Evolutionary conservation across 768 basidiomycete species (phyloP).

Genomic region (Suillus subaureus): DNA sequence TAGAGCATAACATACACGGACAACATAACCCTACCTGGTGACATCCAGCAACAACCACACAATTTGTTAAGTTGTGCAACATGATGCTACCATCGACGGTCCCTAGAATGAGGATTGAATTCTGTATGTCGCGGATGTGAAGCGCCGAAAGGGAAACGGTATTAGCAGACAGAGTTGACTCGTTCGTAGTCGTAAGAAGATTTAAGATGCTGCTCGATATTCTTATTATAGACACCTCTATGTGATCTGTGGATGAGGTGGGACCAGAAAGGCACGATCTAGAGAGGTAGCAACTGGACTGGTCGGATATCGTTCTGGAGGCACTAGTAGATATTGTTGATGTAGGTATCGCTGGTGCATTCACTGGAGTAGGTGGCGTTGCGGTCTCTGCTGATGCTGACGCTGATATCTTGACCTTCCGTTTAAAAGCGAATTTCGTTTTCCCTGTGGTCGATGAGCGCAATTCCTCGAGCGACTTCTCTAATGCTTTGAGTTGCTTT

Average conservation of each 20-base stretch:
- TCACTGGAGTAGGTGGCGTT: background rate
- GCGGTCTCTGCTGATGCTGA: constrained; percentile 14
- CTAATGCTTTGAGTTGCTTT: constrained; percentile 70
- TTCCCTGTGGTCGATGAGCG: constrained; percentile 48
- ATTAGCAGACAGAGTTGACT: constrained; percentile 17
- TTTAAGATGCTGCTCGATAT: constrained; percentile 74
- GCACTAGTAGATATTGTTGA: constrained; percentile 27
- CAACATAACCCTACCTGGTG: constrained; percentile 64
- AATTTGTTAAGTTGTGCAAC: constrained; percentile 62
- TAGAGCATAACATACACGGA: background rate
- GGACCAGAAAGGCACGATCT: constrained; percentile 35
- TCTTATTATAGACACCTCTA: constrained; percentile 67
- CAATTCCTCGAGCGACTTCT: constrained; percentile 54
- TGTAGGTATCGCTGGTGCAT: constrained; percentile 1
- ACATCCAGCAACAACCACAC: constrained; percentile 69
- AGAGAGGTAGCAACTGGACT: constrained; percentile 50
- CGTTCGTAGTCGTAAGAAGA: constrained; percentile 40
- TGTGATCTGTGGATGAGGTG: constrained; percentile 36
- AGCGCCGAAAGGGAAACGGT: constrained; percentile 50
- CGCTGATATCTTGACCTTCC: constrained; percentile 34
- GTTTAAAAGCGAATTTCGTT: constrained; percentile 72
- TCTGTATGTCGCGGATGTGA: constrained; percentile 38
- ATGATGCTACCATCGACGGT: constrained; percentile 70
- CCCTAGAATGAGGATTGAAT: constrained; percentile 69
- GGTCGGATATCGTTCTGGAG: constrained; percentile 43